Percentiles rank a stretch among this genome's conserved stretches.
phyloP scores from a whole-genome alignment of 2,329 filamentous ascomycete species.

The Ophiostoma sp. region DNA sequence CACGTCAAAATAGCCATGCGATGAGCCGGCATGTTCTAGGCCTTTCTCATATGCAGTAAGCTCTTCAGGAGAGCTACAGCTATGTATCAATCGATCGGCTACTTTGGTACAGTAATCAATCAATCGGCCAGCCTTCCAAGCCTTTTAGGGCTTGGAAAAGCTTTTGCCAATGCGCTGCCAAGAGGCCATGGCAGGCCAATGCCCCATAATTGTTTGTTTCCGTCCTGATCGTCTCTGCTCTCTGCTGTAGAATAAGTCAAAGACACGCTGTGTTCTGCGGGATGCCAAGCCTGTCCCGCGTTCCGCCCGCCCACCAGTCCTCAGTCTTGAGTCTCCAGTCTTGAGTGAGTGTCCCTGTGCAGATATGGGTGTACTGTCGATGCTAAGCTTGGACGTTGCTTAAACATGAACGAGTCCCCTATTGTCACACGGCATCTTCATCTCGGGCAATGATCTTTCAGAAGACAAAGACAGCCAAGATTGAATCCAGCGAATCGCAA shows the following conservation, averaged over 20 bases:
- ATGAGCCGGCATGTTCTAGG: background rate
- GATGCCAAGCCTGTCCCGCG: slow-evolving; percentile 13
- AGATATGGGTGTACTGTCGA: background rate
- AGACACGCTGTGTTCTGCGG: background rate
- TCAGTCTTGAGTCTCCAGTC: no score
- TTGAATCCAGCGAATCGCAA: background rate
- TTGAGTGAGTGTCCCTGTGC: background rate
- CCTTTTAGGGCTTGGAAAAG: slow-evolving; percentile 3
- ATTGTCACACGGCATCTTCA: background rate
- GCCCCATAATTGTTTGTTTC: slow-evolving; percentile 11
- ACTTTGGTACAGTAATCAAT: background rate
- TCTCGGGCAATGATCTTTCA: background rate
- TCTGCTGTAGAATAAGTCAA: background rate
- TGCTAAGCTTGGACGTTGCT: no score
- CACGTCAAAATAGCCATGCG: background rate
- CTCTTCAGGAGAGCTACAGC: background rate
- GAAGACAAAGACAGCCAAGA: background rate
- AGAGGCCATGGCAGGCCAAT: background rate
- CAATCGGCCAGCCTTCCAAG: background rate
- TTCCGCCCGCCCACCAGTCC: background rate
- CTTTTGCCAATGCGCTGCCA: slow-evolving; percentile 12
- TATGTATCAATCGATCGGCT: background rate
- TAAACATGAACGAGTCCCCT: no score
- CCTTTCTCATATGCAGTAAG: background rate
- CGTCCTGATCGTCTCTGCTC: slow-evolving; percentile 1